Evolutionary conservation across 73 alveolate species (phyloP).

Genomic region (Halteria grandinella): DNA sequence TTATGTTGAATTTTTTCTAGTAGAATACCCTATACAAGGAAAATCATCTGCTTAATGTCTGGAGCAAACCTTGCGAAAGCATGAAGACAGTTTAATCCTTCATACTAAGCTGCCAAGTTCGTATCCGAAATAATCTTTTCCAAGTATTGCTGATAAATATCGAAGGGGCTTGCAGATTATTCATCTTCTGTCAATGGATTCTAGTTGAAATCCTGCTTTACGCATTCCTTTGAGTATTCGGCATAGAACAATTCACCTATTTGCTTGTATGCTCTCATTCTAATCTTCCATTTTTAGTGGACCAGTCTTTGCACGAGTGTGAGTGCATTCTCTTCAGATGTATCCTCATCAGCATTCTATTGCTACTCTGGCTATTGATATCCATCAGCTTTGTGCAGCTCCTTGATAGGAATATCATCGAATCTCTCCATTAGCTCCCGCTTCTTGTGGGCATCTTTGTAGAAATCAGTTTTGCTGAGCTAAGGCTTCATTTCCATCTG

Average conservation of each 20-base stretch:
- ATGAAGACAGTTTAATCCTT: constrained; percentile 38
- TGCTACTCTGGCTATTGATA: constrained; percentile 27
- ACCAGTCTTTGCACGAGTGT: constrained; percentile 39
- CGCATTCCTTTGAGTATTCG: constrained; percentile 18
- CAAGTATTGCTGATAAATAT: constrained; percentile 17
- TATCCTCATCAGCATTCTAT: constrained; percentile 4
- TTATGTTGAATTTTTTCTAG: constrained; percentile 53
- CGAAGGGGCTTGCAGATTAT: constrained; percentile 40
- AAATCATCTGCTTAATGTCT: constrained; percentile 32
- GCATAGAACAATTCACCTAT: constrained; percentile 21
- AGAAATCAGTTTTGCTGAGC: background rate
- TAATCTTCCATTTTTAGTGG: constrained; percentile 62
- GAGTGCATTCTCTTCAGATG: constrained; percentile 19
- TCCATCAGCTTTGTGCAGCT: constrained; percentile 43
- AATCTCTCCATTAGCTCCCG: constrained; percentile 30
- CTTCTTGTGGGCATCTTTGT: constrained; percentile 8
- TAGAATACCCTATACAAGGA: constrained; percentile 18
- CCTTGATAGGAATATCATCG: constrained; percentile 50
- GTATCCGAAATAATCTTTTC: constrained; percentile 56
- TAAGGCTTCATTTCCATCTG: background rate
- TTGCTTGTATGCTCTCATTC: constrained; percentile 62
- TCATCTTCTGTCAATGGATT: constrained; percentile 3
- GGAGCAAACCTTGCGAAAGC: constrained; percentile 27
- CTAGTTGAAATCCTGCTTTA: background rate
- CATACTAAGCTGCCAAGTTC: constrained; percentile 60